Base-by-base conservation (phyloP, 2,329 filamentous ascomycete species). In the Teratosphaeria viscida region DNA sequence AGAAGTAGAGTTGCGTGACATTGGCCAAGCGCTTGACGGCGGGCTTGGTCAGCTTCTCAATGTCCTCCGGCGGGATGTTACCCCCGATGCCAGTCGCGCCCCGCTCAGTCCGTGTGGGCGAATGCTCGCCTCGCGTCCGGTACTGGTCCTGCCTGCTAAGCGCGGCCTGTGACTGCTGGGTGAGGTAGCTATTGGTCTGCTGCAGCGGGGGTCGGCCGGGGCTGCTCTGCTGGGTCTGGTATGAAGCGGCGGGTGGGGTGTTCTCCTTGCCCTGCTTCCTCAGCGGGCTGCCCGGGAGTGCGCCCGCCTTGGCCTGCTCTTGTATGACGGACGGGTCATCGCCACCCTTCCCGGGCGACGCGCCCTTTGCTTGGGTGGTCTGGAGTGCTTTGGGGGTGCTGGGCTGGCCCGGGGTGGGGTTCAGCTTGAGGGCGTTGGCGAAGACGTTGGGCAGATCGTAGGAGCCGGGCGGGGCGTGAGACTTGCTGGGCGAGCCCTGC, bases 1-100 rank as follows among this genome's bases (percentile, higher is more conserved):
- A 85, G 75, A 99, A 99, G 76, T 99, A 99, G 10, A 99, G 82
- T 75, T 99, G 94, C 5, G 94, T 96, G 43, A 99, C 94, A 72
- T 99, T 99, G 64, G 95, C 92, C 68, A 99, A 77, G 65, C 94
- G 87, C 77, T 94, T 95, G 60, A 97, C 89, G 62, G 88, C 88
- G n/a, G 94, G 92, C 72, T 92, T 90, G 73, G 92, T 85, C 56
- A 96, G 77, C 73, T 96, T 92, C 77, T 96, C 92, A 37, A 92
- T 78, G 72, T 99, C 92, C 72, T 97, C 92, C 0, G 88, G 77
- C 0, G 91, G 95, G 63, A 97, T 78, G 10, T 62, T 70, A 23
- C 67, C 70, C 16, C 65, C 63, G 4, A 70, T 64, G 47, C 64
- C 60, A 35, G 57, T 61, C 4, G 56, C 60, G 56, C 68, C 66